These are phyloP conservation scores for Knufia petricola DNA, from an alignment of 2,329 filamentous ascomycete species.

Conservation along the genomic window DNA sequence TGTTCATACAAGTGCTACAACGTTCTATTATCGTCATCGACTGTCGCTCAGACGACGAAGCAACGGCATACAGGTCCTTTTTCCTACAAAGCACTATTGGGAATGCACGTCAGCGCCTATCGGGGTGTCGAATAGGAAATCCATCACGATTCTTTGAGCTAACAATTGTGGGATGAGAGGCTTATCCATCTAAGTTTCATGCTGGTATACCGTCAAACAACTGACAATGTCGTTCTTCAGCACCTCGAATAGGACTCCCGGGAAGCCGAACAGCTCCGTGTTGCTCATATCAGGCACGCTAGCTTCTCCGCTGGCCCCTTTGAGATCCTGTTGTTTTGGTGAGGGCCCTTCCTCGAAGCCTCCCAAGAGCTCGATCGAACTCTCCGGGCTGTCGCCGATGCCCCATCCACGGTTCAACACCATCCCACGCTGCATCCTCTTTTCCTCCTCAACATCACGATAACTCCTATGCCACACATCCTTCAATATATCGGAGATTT, in stretches of 20 bases:
- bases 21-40: too few relatives aligned
- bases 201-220: slow-evolving; percentile 69
- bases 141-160: too few relatives aligned
- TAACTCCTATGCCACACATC: slow-evolving; percentile 62
- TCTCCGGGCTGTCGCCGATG: slow-evolving; percentile 81
- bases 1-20: too few relatives aligned
- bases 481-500: slow-evolving; percentile 59
- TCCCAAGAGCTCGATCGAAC: slow-evolving; percentile 74
- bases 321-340: slow-evolving; percentile 25
- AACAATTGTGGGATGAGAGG: too few relatives aligned
- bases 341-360: slow-evolving; percentile 68
- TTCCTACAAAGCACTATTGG: too few relatives aligned
- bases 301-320: slow-evolving; percentile 39
- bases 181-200: neutral
- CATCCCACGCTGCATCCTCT: slow-evolving; percentile 54
- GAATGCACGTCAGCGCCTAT: too few relatives aligned
- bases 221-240: slow-evolving; percentile 85
- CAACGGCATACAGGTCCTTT: too few relatives aligned
- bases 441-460: slow-evolving; percentile 45
- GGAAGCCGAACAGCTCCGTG: slow-evolving; percentile 86
- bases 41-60: too few relatives aligned
- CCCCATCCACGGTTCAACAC: slow-evolving; percentile 85
- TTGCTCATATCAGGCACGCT: slow-evolving; percentile 45
- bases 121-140: too few relatives aligned
- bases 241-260: slow-evolving; percentile 90